A percentile compares a stretch with the other conserved stretches of the same genome.
Conservation (phyloP, 805 yeast species). For the Tetrapisispora phaffii region DNA sequence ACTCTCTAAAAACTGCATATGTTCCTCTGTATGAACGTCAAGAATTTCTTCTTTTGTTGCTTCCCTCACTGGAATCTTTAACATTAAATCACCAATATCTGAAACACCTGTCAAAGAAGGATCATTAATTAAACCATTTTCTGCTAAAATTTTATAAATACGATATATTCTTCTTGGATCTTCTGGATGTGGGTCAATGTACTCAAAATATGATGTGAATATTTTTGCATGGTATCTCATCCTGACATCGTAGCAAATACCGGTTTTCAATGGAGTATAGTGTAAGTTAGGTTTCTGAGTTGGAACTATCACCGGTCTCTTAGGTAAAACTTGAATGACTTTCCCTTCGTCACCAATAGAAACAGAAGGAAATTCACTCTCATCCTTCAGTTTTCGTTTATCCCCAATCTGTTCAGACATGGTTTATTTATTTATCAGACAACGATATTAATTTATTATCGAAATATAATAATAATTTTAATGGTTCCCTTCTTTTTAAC, state of each 20-base stretch:
- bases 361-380: not conserved
- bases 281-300: conserved; percentile 47
- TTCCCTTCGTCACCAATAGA: not conserved
- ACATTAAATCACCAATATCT: conserved; percentile 78
- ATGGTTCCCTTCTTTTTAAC: no score
- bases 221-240: conserved; percentile 97
- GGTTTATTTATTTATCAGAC: not conserved
- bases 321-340: not conserved
- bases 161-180: conserved; percentile 95
- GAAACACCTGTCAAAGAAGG: conserved; percentile 58
- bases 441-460: no score
- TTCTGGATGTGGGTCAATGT: conserved; percentile 97
- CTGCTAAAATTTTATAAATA: conserved; percentile 86
- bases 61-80: conserved; percentile 81
- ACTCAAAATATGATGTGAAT: conserved; percentile 83
- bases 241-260: conserved; percentile 89
- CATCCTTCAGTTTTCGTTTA: not conserved
- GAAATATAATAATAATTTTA: no score
- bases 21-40: conserved; percentile 76
- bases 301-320: conserved; percentile 3
- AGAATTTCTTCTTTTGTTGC: conserved; percentile 81
- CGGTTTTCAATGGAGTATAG: conserved; percentile 75
- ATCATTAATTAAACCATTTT: conserved; percentile 81
- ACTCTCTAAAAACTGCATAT: conserved; percentile 61
- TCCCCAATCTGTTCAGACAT: not conserved